Percentiles rank a stretch among this genome's conserved stretches.
Evolutionary conservation across 2,329 filamentous ascomycete genomes (phyloP).

Genomic region (Claviceps citrina): DNA sequence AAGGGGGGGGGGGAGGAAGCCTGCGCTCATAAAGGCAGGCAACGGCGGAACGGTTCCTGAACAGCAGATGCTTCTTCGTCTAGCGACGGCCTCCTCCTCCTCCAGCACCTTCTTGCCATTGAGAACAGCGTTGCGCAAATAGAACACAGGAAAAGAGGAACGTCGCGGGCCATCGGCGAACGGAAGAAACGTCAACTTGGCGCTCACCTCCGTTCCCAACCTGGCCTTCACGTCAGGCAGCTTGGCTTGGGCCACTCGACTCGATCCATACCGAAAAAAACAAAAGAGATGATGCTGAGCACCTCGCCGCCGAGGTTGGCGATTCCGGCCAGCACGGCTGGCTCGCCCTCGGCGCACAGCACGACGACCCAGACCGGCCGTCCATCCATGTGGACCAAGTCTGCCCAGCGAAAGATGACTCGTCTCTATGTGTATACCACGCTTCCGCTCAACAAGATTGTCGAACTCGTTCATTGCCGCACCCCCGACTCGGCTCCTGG

Average conservation of each 20-base stretch:
- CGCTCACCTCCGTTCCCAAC: too few relatives aligned
- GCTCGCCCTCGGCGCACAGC: slow-evolving; percentile 4
- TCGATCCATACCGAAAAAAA: neutral
- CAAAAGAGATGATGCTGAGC: neutral
- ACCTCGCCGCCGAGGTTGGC: slow-evolving; percentile 3
- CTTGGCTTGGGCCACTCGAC: neutral
- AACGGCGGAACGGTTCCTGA: too few relatives aligned
- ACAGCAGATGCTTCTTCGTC: too few relatives aligned
- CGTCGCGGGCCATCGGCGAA: too few relatives aligned
- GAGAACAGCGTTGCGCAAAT: too few relatives aligned
- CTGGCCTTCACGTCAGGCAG: too few relatives aligned
- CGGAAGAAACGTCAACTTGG: too few relatives aligned
- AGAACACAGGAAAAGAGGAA: too few relatives aligned
- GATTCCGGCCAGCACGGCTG: slow-evolving; percentile 1
- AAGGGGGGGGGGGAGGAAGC: too few relatives aligned
- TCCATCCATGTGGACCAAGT: slow-evolving; percentile 39
- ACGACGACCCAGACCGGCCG: slow-evolving; percentile 24
- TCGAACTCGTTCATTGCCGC: slow-evolving; percentile 28
- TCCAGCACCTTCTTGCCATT: too few relatives aligned
- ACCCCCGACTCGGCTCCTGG: slow-evolving; percentile 29
- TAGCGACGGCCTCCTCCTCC: too few relatives aligned
- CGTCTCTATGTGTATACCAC: slow-evolving; percentile 43
- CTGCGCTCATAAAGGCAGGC: too few relatives aligned
- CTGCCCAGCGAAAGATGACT: slow-evolving; percentile 36
- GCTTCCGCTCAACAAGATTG: slow-evolving; percentile 34